Evolutionary conservation across 2,329 filamentous ascomycete species (phyloP).

Genomic region (Colletotrichum limetticola): DNA sequence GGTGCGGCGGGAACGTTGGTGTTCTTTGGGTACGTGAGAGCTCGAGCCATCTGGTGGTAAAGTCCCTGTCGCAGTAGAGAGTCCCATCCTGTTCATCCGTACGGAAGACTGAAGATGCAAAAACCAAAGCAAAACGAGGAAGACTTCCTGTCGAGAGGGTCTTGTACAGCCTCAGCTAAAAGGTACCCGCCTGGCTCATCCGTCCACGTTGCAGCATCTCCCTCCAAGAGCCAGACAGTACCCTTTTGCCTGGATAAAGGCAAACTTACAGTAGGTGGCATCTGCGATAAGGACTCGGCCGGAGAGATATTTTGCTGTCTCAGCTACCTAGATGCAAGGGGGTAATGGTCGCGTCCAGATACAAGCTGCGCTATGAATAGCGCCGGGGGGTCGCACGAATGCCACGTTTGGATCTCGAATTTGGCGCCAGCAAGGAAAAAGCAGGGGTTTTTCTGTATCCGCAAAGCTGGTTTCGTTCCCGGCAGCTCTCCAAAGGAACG

Average conservation of each 20-base stretch:
- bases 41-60: not conserved
- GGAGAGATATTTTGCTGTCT: slow-evolving; percentile 9
- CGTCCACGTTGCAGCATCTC: not conserved
- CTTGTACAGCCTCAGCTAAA: not conserved
- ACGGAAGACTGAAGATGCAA: not conserved
- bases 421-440: not conserved
- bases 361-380: slow-evolving; percentile 9
- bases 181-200: not conserved
- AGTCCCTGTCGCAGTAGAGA: not conserved
- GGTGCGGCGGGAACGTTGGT: not conserved
- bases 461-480: slow-evolving; percentile 21
- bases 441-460: slow-evolving; percentile 2
- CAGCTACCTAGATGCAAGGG: not conserved
- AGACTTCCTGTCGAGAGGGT: not conserved
- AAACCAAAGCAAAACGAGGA: not conserved
- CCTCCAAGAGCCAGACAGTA: not conserved
- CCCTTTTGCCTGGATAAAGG: not conserved
- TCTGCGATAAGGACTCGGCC: not conserved
- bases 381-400: not conserved
- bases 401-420: slow-evolving; percentile 1
- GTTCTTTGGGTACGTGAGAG: not conserved
- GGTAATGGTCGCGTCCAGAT: not conserved
- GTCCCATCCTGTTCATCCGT: no score
- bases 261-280: not conserved
- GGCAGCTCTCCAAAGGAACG: not conserved